These are phyloP conservation scores for Nymphaea colorata DNA, from an alignment of 164 flowering plant genomes.

Conservation along the genomic window DNA sequence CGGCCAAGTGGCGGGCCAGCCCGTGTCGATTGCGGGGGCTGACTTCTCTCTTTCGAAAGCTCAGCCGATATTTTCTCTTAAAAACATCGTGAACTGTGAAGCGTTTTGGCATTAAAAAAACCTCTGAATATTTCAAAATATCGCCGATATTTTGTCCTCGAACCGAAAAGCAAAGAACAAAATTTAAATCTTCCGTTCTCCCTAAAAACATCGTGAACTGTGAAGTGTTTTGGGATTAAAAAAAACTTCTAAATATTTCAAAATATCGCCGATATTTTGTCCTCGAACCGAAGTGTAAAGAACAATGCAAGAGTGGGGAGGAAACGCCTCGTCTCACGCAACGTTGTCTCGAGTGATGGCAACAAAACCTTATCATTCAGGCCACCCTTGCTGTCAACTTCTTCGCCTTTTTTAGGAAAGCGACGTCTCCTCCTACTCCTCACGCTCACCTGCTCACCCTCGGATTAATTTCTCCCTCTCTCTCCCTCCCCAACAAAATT, in stretches of 20 bases:
- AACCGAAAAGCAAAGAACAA: neutral
- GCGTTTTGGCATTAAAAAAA: too few relatives aligned
- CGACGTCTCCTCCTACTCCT: neutral
- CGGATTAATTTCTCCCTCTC: neutral
- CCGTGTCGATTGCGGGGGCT: neutral
- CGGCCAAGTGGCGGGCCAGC: neutral
- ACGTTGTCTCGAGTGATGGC: neutral
- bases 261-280: neutral
- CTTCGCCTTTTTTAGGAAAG: neutral
- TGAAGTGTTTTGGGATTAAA: too few relatives aligned
- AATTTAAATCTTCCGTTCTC: too few relatives aligned
- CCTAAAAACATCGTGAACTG: too few relatives aligned
- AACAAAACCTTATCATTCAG: neutral
- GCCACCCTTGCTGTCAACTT: neutral
- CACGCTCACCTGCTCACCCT: neutral
- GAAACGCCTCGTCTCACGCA: neutral
- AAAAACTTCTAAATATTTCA: too few relatives aligned
- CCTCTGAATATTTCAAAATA: neutral
- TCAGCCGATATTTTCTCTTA: neutral
- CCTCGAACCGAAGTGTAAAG: neutral
- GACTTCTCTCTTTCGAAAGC: neutral
- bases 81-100: too few relatives aligned
- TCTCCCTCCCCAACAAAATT: too few relatives aligned
- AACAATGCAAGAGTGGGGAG: neutral
- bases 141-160: neutral